Base-by-base conservation (phyloP, 2,329 filamentous ascomycete genomes). In the Aspergillus japonicus region DNA sequence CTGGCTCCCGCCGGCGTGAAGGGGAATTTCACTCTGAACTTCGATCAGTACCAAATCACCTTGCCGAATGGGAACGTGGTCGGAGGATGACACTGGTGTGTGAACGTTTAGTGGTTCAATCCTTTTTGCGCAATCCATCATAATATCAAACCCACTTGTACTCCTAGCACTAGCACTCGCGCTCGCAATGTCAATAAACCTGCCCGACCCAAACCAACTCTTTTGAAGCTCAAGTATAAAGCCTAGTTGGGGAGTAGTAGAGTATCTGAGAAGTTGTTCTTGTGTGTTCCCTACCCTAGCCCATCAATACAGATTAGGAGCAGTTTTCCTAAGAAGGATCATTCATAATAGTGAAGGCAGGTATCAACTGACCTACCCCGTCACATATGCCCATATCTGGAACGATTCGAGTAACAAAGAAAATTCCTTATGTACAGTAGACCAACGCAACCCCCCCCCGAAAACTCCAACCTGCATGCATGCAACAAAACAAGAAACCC, bases 11-110 rank as follows among this genome's bases (percentile, higher is more conserved):
- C 49, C 12, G 66, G 64, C 16, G 64, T 72, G 33, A 58, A 69
- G 29, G 68, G 69, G 1, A 67, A 64, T 14, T 74, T 76, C 47
- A 65, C 63, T 8, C 57, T 77, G 53, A 64, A 77, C 55, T 79
- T 78, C 64, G 65, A 68, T 44, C 69, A 69, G 5, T 74, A 73
- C 59, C 70, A 67, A 8, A 78, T 79, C 52, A 72, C 57, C 12
- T 50, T 56, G n/a, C 59, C 57, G 10, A 57, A 58, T 42, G 64
- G 64, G 14, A 49, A 63, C 33, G 66, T 69, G 11, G 63, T 74
- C 7, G 23, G 33, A 33, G 26, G 57, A 54, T 50, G n/a, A 23
- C 16, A n/a, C 1, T 24, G 19, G 33, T 23, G 12, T n/a, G 24
- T 33, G 29, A 7, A 23, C 7, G 10, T 8, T 29, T 29, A 29